Evolutionary conservation across 495 filamentous ascomycete genomes (phyloP), one percentile per base, ranked within the genome.

Genomic region (Hypoxylon fuscum): DNA sequence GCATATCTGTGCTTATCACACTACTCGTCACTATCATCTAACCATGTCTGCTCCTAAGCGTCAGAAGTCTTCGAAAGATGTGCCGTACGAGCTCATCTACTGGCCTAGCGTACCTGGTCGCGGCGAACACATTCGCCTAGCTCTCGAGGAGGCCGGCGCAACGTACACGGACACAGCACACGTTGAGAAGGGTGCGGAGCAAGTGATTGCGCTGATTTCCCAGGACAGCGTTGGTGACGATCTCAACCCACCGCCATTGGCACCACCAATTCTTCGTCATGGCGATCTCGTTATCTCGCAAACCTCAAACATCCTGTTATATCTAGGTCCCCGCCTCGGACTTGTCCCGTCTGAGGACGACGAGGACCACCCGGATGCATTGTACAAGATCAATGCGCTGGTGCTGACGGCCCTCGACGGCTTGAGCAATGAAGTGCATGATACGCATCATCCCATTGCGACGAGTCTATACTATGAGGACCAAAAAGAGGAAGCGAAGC

Each of bases 341-440:
- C 71, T 90, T 5, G 80, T 77, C 11, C 75, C 77, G 0, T 44
- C 64, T 8, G 42, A 53, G 20, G 50, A 57, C 9, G 74, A 73
- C 0, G 75, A 75, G 11, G 77, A 76, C 32, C 81, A 84, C 18
- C 76, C 68, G 15, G 65, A 74, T 41, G 81, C 66, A 2, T 29
- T 77, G 31, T 85, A 84, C 37, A 76, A 76, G 27, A 72, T 90
- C 32, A 81, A 87, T 40, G 73, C 71, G 46, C 73, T 89, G 5
- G 79, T 78, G n/a, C 68, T 89, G 18, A 90, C 88, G 42, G 86
- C 86, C n/a, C 70, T 90, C 55, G 88, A 91, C 57, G 77, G 81
- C 0, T 55, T 89, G 54, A 79, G 77, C 57, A 85, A 89, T 56
- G 88, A 91, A 68, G 76, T 79, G 12, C 88, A 91, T 61, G 85